phyloP scores from a whole-genome alignment of 2,329 filamentous ascomycete genomes.

The Boeremia lycopersici region DNA sequence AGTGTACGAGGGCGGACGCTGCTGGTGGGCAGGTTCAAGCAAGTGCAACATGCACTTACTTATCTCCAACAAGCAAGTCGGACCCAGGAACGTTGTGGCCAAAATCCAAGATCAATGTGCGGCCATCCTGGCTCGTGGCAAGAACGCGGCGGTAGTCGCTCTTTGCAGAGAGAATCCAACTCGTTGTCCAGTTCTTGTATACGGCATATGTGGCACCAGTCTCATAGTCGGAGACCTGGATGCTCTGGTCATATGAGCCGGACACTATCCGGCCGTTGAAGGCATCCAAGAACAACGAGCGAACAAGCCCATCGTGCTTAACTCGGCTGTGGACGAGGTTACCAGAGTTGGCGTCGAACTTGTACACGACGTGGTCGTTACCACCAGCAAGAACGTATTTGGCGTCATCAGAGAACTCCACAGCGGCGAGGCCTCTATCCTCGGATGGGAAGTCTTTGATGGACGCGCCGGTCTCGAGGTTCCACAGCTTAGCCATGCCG shows the following conservation, averaged over 20 bases:
- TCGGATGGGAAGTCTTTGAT: constrained; percentile 90
- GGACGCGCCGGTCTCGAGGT: constrained; percentile 83
- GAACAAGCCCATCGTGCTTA: constrained; percentile 84
- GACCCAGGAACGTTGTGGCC: constrained; percentile 64
- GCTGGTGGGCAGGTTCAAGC: not conserved
- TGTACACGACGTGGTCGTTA: constrained; percentile 93
- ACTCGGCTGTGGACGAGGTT: constrained; percentile 79
- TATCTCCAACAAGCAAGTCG: constrained; percentile 51
- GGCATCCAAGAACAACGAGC: constrained; percentile 88
- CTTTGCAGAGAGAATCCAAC: constrained; percentile 96
- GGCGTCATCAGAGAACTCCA: constrained; percentile 96
- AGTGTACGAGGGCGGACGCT: not conserved
- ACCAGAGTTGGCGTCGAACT: constrained; percentile 93
- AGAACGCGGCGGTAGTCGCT: constrained; percentile 94
- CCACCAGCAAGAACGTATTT: constrained; percentile 90
- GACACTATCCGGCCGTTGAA: constrained; percentile 85
- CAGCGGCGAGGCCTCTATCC: constrained; percentile 91
- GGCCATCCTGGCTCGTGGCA: constrained; percentile 90
- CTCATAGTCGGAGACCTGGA: constrained; percentile 91
- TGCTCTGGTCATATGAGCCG: constrained; percentile 92
- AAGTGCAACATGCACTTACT: constrained; percentile 3
- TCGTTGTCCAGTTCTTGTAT: constrained; percentile 93
- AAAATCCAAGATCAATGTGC: constrained; percentile 94
- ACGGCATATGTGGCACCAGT: constrained; percentile 78
- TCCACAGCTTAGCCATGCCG: constrained; percentile 93